A percentile compares a stretch with the other conserved stretches of the same genome.
These are phyloP conservation scores for Colletotrichum euphorbiae DNA, from an alignment of 2,329 filamentous ascomycete genomes.

Conservation along the genomic window DNA sequence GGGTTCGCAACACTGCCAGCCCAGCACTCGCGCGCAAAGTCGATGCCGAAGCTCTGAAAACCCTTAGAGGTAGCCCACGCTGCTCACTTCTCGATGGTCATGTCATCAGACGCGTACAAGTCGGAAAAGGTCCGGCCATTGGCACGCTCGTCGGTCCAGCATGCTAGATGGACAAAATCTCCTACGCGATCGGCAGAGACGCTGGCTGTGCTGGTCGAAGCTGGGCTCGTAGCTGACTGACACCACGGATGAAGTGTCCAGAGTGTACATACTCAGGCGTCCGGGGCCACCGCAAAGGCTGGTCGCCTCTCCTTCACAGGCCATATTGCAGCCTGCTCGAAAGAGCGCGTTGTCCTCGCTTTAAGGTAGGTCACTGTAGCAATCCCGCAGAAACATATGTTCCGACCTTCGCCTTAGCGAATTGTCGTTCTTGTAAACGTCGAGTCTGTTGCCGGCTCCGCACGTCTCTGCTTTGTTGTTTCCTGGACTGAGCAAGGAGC, in stretches of 20 bases:
- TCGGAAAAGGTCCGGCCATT: constrained; percentile 46
- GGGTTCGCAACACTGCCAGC: constrained; percentile 54
- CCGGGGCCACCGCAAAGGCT: constrained; percentile 56
- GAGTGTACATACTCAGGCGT: constrained; percentile 55
- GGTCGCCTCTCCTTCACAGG: constrained; percentile 54
- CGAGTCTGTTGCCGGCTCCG: constrained; percentile 30
- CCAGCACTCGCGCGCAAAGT: constrained; percentile 57
- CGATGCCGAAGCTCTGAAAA: constrained; percentile 57
- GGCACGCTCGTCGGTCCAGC: constrained; percentile 44
- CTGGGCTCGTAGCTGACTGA: constrained; percentile 31
- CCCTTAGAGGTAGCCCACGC: constrained; percentile 52
- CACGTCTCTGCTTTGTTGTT: constrained; percentile 11
- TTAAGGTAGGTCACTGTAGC: constrained; percentile 51
- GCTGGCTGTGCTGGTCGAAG: constrained; percentile 40
- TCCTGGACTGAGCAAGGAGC: constrained; percentile 28
- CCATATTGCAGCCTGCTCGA: constrained; percentile 52
- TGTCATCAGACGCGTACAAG: constrained; percentile 44
- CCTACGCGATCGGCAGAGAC: constrained; percentile 4
- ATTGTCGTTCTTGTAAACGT: constrained; percentile 36
- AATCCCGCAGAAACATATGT: constrained; percentile 49
- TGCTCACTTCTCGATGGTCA: constrained; percentile 53
- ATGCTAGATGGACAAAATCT: constrained; percentile 17
- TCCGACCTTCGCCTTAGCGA: constrained; percentile 41
- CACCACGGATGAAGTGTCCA: constrained; percentile 40
- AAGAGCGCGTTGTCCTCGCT: constrained; percentile 46